Percentiles rank a stretch among this genome's conserved stretches.
phyloP scores from a whole-genome alignment of 1,139 yeast species.

The Yamadazyma dushanensis region DNA sequence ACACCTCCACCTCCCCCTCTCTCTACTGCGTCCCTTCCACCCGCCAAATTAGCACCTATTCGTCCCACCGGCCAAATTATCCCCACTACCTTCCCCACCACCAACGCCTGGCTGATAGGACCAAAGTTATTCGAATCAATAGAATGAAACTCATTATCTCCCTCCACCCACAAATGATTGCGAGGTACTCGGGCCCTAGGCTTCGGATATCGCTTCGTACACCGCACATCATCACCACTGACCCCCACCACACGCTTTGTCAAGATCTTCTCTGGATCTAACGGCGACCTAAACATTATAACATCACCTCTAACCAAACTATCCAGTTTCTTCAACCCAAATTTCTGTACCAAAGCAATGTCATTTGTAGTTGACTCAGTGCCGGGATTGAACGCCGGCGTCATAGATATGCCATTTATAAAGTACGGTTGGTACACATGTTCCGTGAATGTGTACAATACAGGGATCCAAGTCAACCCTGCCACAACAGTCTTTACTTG shows the following conservation, averaged over 20 bases:
- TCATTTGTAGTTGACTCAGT: slow-evolving; percentile 53
- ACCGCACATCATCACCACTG: slow-evolving; percentile 65
- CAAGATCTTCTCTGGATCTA: slow-evolving; percentile 67
- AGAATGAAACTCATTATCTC: slow-evolving; percentile 82
- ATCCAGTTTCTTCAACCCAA: slow-evolving; percentile 48
- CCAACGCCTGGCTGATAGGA: slow-evolving; percentile 76
- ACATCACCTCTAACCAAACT: slow-evolving; percentile 66
- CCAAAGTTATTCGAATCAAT: slow-evolving; percentile 85
- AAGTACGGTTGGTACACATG: slow-evolving; percentile 74
- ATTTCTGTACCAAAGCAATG: slow-evolving; percentile 71
- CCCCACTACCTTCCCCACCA: slow-evolving; percentile 67
- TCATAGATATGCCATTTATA: slow-evolving; percentile 85
- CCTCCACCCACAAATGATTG: slow-evolving; percentile 92
- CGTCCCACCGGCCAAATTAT: slow-evolving; percentile 71
- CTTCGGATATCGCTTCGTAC: slow-evolving; percentile 65
- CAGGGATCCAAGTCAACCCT: slow-evolving; percentile 73
- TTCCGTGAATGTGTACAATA: slow-evolving; percentile 64
- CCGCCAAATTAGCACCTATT: slow-evolving; percentile 36
- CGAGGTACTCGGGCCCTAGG: slow-evolving; percentile 62
- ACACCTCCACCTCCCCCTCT: slow-evolving; percentile 6
- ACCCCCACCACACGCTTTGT: slow-evolving; percentile 78
- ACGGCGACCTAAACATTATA: slow-evolving; percentile 74
- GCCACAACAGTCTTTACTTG: slow-evolving; percentile 23
- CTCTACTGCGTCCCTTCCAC: slow-evolving; percentile 14
- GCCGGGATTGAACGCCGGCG: slow-evolving; percentile 82